Conservation (phyloP, 1,139 yeast genomes). For the Pichia norvegensis region DNA sequence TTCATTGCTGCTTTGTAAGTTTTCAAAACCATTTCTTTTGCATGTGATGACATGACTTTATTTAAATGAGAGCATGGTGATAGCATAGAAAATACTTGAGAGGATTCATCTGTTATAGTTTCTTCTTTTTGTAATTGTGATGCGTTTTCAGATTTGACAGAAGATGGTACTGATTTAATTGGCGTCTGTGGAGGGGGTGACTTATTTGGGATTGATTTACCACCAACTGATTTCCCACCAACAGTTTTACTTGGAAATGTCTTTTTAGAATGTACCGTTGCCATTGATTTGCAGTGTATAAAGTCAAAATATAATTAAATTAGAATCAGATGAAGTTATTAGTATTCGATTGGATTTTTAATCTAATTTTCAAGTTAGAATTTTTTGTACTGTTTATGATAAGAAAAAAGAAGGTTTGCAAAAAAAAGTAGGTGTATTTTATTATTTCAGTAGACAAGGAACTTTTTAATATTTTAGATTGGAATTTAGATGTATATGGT, state of each 20-base stretch:
- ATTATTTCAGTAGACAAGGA: no score
- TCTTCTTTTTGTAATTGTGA: not conserved
- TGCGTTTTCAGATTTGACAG: not conserved
- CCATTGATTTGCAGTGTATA: no score
- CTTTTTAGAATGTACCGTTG: constrained; percentile 1
- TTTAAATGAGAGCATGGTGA: constrained; percentile 48
- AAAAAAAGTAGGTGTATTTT: no score
- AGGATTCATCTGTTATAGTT: not conserved
- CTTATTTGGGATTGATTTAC: not conserved
- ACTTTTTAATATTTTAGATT: no score
- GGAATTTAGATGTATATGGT: not conserved
- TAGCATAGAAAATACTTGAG: constrained; percentile 18
- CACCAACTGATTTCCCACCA: constrained; percentile 2
- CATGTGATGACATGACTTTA: constrained; percentile 46
- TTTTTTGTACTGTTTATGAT: no score
- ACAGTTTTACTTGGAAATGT: constrained; percentile 1
- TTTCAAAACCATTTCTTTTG: constrained; percentile 46
- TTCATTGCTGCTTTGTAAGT: constrained; percentile 55
- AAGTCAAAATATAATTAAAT: no score
- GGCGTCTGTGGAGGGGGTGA: not conserved
- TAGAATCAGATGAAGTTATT: no score
- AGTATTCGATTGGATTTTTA: no score
- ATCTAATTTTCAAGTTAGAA: no score
- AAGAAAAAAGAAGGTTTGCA: no score
- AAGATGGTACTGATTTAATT: not conserved